These are phyloP conservation scores for Picocystis sp. DNA, from an alignment of 163 green algal species.

Conservation along the genomic window DNA sequence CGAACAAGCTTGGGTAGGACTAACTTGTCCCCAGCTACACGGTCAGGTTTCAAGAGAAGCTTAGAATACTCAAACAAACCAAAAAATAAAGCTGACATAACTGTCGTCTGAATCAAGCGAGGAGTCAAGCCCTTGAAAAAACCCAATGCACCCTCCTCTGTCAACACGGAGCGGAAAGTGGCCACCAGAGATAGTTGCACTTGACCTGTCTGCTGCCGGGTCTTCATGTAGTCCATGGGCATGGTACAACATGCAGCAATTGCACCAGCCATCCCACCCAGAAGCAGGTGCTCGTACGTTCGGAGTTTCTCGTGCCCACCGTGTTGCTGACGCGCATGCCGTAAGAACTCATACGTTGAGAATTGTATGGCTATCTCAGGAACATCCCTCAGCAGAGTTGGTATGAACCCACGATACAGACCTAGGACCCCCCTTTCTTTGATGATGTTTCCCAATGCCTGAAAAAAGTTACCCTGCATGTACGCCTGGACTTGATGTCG, in stretches of 20 bases:
- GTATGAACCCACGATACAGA: constrained; percentile 46
- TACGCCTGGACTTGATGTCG: constrained; percentile 47
- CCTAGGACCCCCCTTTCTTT: constrained; percentile 28
- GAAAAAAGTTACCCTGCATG: constrained; percentile 25
- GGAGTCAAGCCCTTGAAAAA: constrained; percentile 37
- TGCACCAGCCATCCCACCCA: constrained; percentile 44
- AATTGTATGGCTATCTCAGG: constrained; percentile 59
- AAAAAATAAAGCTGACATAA: constrained; percentile 56
- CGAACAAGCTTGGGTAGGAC: constrained; percentile 25
- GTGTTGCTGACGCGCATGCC: constrained; percentile 9
- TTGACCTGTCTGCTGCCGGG: constrained; percentile 40
- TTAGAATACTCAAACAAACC: constrained; percentile 56
- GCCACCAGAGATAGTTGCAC: constrained; percentile 11
- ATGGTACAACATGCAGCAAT: constrained; percentile 43
- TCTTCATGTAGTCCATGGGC: constrained; percentile 60
- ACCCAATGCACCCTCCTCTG: constrained; percentile 17
- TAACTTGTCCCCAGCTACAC: constrained; percentile 15
- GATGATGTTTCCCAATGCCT: constrained; percentile 25
- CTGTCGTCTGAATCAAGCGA: constrained; percentile 37
- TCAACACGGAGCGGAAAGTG: constrained; percentile 15
- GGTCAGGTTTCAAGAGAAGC: constrained; percentile 25
- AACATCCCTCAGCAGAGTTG: constrained; percentile 53
- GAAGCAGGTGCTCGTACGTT: constrained; percentile 41
- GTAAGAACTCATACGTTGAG: constrained; percentile 32
- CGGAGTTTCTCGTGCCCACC: constrained; percentile 3